Percentiles rank a stretch among this genome's conserved stretches.
Evolutionary conservation across 73 alveolate genomes (phyloP).

Genomic region (Paraurostyla sp.): DNA sequence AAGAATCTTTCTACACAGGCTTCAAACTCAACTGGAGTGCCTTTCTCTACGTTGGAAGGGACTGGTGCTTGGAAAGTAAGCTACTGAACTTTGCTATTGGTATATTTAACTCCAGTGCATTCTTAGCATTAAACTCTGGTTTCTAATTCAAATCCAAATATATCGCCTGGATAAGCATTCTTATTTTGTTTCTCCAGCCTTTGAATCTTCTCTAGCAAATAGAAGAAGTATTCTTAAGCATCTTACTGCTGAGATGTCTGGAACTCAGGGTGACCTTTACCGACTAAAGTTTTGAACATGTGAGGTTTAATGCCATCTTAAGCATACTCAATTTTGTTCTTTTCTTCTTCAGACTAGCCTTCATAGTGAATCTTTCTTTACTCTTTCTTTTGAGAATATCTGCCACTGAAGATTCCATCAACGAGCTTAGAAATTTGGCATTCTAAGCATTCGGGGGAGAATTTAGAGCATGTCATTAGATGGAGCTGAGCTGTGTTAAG

Average conservation of each 20-base stretch:
- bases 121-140: slow-evolving; percentile 90
- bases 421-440: slow-evolving; percentile 95
- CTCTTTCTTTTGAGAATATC: slow-evolving; percentile 92
- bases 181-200: slow-evolving; percentile 79
- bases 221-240: slow-evolving; percentile 97
- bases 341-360: slow-evolving; percentile 88
- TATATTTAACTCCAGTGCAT: slow-evolving; percentile 93
- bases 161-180: slow-evolving; percentile 79
- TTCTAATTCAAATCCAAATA: slow-evolving; percentile 91
- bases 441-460: slow-evolving; percentile 87
- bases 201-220: slow-evolving; percentile 85
- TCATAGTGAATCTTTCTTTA: slow-evolving; percentile 75
- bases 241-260: slow-evolving; percentile 96
- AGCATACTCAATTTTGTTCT: slow-evolving; percentile 84
- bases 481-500: slow-evolving; percentile 84
- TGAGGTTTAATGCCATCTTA: slow-evolving; percentile 98
- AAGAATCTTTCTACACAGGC: slow-evolving; percentile 83
- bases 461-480: slow-evolving; percentile 85
- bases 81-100: slow-evolving; percentile 4
- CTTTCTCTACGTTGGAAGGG: slow-evolving; percentile 43
- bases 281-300: slow-evolving; percentile 95
- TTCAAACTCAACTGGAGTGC: slow-evolving; percentile 77
- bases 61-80: slow-evolving; percentile 62
- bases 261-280: slow-evolving; percentile 98
- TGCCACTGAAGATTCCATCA: slow-evolving; percentile 95